Evolutionary conservation across 73 alveolate genomes (phyloP).

Genomic region (Symbiodinium pilosum): DNA sequence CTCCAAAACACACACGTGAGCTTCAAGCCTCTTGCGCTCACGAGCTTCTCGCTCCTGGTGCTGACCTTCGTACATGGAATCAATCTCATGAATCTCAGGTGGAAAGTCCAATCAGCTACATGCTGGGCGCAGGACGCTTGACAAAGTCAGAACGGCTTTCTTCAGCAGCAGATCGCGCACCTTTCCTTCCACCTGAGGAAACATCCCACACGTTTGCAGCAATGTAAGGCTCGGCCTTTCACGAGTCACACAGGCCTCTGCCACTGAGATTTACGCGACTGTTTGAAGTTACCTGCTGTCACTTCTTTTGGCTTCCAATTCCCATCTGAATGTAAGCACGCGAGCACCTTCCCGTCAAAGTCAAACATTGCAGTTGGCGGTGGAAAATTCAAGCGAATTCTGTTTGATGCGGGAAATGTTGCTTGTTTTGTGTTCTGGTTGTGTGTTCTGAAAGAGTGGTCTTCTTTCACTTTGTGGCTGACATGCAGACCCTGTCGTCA

Average conservation of each 20-base stretch:
- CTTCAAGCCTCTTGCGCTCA: constrained; percentile 47
- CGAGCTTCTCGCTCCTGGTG: constrained; percentile 91
- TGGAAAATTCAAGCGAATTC: not conserved
- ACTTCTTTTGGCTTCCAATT: too few relatives aligned
- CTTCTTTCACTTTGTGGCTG: too few relatives aligned
- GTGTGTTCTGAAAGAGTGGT: too few relatives aligned
- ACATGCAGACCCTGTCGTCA: too few relatives aligned
- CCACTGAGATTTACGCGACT: constrained; percentile 71
- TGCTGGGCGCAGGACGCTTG: not conserved
- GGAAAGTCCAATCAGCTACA: too few relatives aligned
- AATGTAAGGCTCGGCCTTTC: not conserved
- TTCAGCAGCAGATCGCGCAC: constrained; percentile 44
- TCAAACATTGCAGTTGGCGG: constrained; percentile 48
- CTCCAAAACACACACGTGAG: too few relatives aligned
- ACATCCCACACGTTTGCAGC: not conserved
- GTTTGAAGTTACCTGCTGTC: constrained; percentile 23
- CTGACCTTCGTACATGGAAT: constrained; percentile 36
- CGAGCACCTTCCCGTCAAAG: constrained; percentile 76
- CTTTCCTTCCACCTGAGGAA: constrained; percentile 42
- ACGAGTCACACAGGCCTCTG: not conserved
- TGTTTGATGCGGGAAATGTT: too few relatives aligned
- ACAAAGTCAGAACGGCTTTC: constrained; percentile 89
- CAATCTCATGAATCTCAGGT: too few relatives aligned
- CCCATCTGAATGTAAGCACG: too few relatives aligned
- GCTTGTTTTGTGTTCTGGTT: too few relatives aligned